phyloP scores from a whole-genome alignment of 306 rosid species.

The Vicia faba region DNA sequence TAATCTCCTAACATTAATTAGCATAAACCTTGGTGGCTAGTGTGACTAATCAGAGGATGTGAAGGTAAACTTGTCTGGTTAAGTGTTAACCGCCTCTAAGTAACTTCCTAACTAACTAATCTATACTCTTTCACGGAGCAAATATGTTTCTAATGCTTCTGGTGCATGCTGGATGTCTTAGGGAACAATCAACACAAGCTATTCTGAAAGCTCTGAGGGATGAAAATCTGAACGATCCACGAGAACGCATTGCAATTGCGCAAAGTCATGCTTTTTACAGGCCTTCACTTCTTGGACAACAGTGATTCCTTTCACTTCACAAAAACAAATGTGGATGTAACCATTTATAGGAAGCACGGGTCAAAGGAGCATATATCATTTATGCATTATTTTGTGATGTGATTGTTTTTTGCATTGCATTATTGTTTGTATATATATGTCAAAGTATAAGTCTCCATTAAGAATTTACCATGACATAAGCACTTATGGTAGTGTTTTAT shows the following conservation, averaged over 20 bases:
- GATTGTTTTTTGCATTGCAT: constrained; percentile 18
- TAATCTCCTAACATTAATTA: constrained; percentile 20
- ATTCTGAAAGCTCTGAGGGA: constrained; percentile 88
- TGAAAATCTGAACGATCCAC: constrained; percentile 86
- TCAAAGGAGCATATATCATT: constrained; percentile 20
- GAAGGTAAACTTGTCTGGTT: neutral
- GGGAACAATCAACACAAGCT: constrained; percentile 80
- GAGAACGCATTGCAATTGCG: constrained; percentile 90
- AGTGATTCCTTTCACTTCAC: constrained; percentile 41
- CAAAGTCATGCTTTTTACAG: constrained; percentile 88
- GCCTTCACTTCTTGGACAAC: constrained; percentile 85
- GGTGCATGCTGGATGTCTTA: constrained; percentile 43
- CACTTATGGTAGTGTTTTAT: neutral
- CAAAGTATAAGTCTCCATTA: constrained; percentile 12
- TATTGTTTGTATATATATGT: constrained; percentile 36
- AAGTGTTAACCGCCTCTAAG: too few species aligned
- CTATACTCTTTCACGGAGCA: constrained; percentile 9
- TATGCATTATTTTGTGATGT: constrained; percentile 33
- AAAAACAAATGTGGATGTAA: constrained; percentile 38
- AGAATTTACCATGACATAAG: too few species aligned
- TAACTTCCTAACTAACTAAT: too few species aligned
- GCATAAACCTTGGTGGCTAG: neutral
- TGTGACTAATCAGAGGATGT: neutral
- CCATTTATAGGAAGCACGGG: constrained; percentile 35
- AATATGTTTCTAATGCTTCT: constrained; percentile 18